These are phyloP conservation scores for Lactuca sativa DNA, from an alignment of 129 eudicot genomes.

Conservation along the genomic window DNA sequence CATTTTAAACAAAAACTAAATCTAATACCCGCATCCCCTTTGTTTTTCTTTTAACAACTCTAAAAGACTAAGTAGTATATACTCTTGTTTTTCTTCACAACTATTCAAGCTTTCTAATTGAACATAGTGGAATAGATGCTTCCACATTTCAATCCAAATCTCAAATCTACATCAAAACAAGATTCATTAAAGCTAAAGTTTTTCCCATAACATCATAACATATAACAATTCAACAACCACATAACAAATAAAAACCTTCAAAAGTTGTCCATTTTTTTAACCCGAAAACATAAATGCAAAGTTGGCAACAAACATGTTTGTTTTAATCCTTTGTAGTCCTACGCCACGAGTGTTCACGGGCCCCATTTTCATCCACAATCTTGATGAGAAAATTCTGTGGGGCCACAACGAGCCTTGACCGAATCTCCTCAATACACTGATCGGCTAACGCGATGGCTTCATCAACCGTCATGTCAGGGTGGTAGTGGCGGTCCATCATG, in stretches of 20 bases:
- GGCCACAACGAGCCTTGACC: constrained; percentile 89
- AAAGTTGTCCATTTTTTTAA: constrained; percentile 9
- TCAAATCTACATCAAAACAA: too few species aligned
- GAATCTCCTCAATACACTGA: constrained; percentile 73
- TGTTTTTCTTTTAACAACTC: too few species aligned
- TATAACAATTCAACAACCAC: constrained; percentile 21
- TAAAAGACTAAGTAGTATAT: too few species aligned
- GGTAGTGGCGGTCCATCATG: constrained; percentile 97
- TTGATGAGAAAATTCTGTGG: constrained; percentile 96
- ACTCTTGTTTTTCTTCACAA: not conserved
- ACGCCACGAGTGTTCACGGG: constrained; percentile 92
- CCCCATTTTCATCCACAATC: constrained; percentile 94
- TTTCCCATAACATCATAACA: constrained; percentile 12
- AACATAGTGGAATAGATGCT: too few species aligned
- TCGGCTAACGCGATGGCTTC: constrained; percentile 90
- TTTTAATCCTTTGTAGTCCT: constrained; percentile 38
- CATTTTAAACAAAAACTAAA: too few species aligned
- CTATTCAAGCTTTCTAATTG: not conserved
- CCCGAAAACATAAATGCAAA: constrained; percentile 15
- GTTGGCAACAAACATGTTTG: not conserved
- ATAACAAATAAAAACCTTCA: constrained; percentile 28
- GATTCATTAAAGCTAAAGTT: constrained; percentile 14
- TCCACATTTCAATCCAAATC: too few species aligned
- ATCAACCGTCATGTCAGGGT: constrained; percentile 74
- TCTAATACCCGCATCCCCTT: too few species aligned